Base-by-base conservation (phyloP, 306 rosid species). In the Vicia faba region DNA sequence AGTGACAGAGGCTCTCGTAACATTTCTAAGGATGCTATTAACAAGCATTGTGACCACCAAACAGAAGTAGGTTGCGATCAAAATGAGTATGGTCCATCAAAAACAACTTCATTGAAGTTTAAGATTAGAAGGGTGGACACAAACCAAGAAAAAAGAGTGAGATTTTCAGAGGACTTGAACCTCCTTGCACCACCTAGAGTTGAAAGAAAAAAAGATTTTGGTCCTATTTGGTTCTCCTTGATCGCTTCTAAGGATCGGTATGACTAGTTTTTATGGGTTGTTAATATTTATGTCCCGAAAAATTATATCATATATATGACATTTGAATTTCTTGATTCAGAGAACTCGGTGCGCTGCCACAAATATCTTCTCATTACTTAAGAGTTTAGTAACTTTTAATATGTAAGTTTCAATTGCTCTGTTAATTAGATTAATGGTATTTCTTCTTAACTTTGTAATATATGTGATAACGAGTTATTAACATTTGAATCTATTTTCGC, bases 221-320 rank as follows among this genome's bases (percentile, higher is more conserved):
- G 39, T 45, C 80, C 85, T 46, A 29, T 75, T 33, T 89, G 92
- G 96, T 84, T 89, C 83, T 72, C 88, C 3, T 79, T 89, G 59
- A 60, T 84, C 68, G 83, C 96, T 81, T 80, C 88, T 26, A 39
- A 65, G 68, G 64, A 81, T n/a, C 81, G 63, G 96, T 89, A 66
- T 28, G 88, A 63, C 61, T 61, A 31, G 26, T 2, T 56, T 68
- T 44, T 57, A 53, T 29, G 26, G 53, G 50, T 15, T 65, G 20
- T 38, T 20, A 48, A 54, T 14, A 26, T 61, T 58, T 19, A 70
- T 64, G 36, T 40, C 44, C 51, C 66, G 68, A 44, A 31, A 56
- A 15, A 26, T 35, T 23, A 1, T 73, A 9, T 31, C 69, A 31
- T 39, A 12, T 78, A n/a, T 78, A 46, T 68, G 53, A 65, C 33